These are phyloP conservation scores for Aureobasidium namibiae DNA, from an alignment of 2,329 filamentous ascomycete genomes.

Conservation along the genomic window DNA sequence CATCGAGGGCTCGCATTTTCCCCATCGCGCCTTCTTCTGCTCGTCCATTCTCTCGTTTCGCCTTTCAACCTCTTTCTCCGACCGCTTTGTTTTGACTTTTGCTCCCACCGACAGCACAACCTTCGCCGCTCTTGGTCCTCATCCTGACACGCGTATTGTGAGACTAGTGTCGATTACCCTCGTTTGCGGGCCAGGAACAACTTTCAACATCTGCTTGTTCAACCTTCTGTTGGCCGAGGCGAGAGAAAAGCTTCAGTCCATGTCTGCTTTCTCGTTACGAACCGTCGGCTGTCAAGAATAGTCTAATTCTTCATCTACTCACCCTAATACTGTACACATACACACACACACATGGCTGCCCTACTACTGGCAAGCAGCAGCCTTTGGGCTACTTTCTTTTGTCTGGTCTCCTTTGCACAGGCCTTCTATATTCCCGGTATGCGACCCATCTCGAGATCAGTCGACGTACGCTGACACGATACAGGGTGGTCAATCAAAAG, in stretches of 20 bases:
- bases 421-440: constrained; percentile 84
- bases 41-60: neutral
- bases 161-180: constrained; percentile 7
- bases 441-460: neutral
- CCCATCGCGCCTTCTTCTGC: neutral
- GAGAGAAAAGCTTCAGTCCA: neutral
- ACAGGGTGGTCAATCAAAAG: constrained; percentile 75
- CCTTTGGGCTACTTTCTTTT: constrained; percentile 41
- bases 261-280: neutral
- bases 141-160: constrained; percentile 5
- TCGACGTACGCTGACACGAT: constrained; percentile 13
- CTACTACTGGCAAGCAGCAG: constrained; percentile 32
- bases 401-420: constrained; percentile 43
- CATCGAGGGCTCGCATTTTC: neutral
- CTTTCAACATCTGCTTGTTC: neutral
- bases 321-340: constrained; percentile 1
- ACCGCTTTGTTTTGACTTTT: neutral
- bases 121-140: neutral
- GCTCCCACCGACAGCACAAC: neutral
- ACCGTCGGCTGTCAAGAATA: neutral
- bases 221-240: neutral
- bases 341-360: constrained; percentile 28
- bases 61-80: neutral
- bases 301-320: neutral
- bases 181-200: neutral